phyloP scores from a whole-genome alignment of 306 rosid genomes.

The Oemleria cerasiformis region DNA sequence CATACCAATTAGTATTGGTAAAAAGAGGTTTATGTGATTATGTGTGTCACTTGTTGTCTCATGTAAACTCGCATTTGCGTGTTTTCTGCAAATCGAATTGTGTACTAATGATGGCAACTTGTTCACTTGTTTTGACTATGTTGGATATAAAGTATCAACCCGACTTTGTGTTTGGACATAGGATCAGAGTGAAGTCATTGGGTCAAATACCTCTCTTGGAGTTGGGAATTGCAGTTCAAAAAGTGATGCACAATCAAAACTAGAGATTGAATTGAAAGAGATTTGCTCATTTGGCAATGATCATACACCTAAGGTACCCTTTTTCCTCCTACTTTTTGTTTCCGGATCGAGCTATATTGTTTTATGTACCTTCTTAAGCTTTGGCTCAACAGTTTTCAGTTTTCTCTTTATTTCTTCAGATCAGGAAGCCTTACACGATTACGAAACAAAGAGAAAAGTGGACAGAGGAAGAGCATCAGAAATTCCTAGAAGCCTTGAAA shows the following conservation, averaged over 20 bases:
- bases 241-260: conserved; percentile 40
- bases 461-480: conserved; percentile 92
- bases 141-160: conserved; percentile 21
- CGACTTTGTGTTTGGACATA: conserved; percentile 33
- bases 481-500: conserved; percentile 91
- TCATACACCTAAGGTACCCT: conserved; percentile 59
- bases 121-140: neutral
- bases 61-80: too few relatives aligned
- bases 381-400: neutral
- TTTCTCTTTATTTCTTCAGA: conserved; percentile 42
- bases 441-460: conserved; percentile 93
- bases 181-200: conserved; percentile 47
- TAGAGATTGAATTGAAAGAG: conserved; percentile 29
- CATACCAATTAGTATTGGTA: too few relatives aligned
- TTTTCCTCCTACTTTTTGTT: conserved; percentile 2
- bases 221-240: conserved; percentile 32
- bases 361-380: conserved; percentile 1
- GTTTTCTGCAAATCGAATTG: neutral
- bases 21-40: too few relatives aligned
- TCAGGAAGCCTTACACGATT: conserved; percentile 83
- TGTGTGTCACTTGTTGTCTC: too few relatives aligned
- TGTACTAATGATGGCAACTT: neutral
- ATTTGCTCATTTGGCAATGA: conserved; percentile 38
- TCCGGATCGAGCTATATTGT: too few relatives aligned
- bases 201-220: conserved; percentile 29